phyloP scores from a whole-genome alignment of 768 basidiomycete species.

The Suillus tomentosus region DNA sequence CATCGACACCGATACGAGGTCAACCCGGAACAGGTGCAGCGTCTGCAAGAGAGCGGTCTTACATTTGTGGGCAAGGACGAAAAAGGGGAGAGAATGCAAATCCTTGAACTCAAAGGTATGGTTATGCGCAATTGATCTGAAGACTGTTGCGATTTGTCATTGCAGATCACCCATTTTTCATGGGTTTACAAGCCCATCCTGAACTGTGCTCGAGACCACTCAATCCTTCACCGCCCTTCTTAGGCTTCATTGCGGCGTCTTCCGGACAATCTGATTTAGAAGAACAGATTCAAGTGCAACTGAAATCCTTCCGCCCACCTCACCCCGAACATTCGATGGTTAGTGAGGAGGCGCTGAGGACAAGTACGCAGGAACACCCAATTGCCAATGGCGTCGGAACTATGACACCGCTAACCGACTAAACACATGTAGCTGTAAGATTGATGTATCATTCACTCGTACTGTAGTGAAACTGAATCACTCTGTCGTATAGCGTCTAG shows the following conservation, averaged over 20 bases:
- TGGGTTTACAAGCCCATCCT: conserved; percentile 95
- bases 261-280: conserved; percentile 54
- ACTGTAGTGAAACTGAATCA: too few species aligned
- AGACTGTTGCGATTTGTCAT: neutral
- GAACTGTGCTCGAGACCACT: conserved; percentile 98
- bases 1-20: conserved; percentile 97
- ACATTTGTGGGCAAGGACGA: conserved; percentile 89
- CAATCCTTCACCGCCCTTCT: conserved; percentile 96
- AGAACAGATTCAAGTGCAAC: conserved; percentile 74
- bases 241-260: conserved; percentile 91
- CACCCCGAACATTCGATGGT: conserved; percentile 79
- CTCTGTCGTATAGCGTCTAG: too few species aligned
- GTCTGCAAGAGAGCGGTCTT: conserved; percentile 72
- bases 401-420: conserved; percentile 18
- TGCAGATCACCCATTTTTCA: conserved; percentile 89
- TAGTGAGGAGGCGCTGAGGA: conserved; percentile 57
- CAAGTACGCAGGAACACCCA: conserved; percentile 33
- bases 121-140: conserved; percentile 1
- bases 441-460: too few species aligned
- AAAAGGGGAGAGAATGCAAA: conserved; percentile 96
- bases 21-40: conserved; percentile 83
- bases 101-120: conserved; percentile 82
- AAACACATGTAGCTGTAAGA: neutral
- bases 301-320: conserved; percentile 63
- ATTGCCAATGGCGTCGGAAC: conserved; percentile 21